A percentile compares a stretch with the other conserved stretches of the same genome.
Conservation (phyloP, 495 filamentous ascomycete genomes). For the Jackrogersella minutella region DNA sequence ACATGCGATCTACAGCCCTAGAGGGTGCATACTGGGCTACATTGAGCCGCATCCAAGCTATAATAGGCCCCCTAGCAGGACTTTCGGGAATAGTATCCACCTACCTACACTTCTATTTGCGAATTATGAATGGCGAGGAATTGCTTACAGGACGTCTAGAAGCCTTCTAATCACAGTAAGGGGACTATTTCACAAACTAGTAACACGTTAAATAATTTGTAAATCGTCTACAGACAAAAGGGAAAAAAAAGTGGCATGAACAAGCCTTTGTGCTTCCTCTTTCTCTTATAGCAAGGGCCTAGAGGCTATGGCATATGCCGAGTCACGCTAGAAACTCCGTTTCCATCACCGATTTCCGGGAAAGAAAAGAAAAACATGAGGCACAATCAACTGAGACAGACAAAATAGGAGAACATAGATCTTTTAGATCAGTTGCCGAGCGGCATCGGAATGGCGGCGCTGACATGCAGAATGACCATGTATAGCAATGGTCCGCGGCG, state of each 20-base stretch:
- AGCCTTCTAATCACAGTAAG: neutral
- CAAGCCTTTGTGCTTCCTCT: too few species aligned
- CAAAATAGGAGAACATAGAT: conserved; percentile 8
- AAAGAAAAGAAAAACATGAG: neutral
- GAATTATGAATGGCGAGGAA: neutral
- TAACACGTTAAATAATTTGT: too few species aligned
- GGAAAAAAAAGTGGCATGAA: too few species aligned
- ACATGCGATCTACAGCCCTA: conserved; percentile 20
- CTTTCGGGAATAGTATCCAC: conserved; percentile 7
- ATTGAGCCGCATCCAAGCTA: conserved; percentile 37
- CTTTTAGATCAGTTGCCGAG: conserved; percentile 28
- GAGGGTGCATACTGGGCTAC: conserved; percentile 16
- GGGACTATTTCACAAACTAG: neutral
- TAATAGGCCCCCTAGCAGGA: conserved; percentile 4
- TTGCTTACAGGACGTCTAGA: conserved; percentile 18
- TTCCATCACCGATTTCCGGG: neutral
- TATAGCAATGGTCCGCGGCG: neutral
- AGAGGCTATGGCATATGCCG: neutral
- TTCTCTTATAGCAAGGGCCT: neutral
- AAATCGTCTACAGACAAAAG: too few species aligned
- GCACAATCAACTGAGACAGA: neutral
- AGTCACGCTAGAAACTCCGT: neutral
- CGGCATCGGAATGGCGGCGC: conserved; percentile 35
- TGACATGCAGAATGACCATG: conserved; percentile 24
- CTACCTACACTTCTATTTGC: neutral